Conservation (phyloP, 352 stramenopile genomes). For the Halophytophthora polymorphica region DNA sequence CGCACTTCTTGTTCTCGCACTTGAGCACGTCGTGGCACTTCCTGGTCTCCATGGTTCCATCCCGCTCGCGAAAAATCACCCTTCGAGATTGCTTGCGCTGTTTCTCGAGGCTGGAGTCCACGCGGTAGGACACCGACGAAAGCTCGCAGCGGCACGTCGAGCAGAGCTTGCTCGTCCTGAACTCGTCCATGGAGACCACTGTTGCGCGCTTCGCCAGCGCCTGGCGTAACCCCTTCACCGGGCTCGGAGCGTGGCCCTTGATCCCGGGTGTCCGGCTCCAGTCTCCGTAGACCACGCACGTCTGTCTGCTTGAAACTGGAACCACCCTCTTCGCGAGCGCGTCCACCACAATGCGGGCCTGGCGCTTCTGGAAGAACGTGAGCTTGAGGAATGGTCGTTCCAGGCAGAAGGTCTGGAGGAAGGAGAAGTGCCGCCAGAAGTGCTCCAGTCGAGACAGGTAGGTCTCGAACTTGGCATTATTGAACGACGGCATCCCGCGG, state of each 20-base stretch:
- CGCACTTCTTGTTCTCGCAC: background rate
- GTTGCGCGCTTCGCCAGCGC: slow-evolving; percentile 9
- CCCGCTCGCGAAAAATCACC: too few relatives aligned
- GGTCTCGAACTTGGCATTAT: slow-evolving; percentile 1
- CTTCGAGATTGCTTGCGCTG: background rate
- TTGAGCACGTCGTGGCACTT: background rate
- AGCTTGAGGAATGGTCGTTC: slow-evolving; percentile 4
- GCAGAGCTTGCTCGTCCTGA: slow-evolving; percentile 14
- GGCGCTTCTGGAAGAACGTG: slow-evolving; percentile 6
- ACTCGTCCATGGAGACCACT: slow-evolving; percentile 11
- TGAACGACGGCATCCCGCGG: slow-evolving; percentile 6
- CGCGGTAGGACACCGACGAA: slow-evolving; percentile 2
- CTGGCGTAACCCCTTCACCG: slow-evolving; percentile 8
- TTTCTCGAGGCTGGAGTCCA: slow-evolving; percentile 1
- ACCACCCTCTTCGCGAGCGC: slow-evolving; percentile 1
- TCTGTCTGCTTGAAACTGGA: background rate
- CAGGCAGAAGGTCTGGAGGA: slow-evolving; percentile 1
- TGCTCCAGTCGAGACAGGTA: slow-evolving; percentile 6
- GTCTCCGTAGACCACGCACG: slow-evolving; percentile 5
- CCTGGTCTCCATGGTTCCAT: too few relatives aligned
- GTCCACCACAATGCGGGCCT: slow-evolving; percentile 6
- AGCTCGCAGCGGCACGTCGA: too few relatives aligned
- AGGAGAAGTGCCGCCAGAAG: slow-evolving; percentile 3
- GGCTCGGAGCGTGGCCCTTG: slow-evolving; percentile 7
- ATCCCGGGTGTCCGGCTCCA: slow-evolving; percentile 4